Evolutionary conservation across 768 basidiomycete species (phyloP).

Genomic region (Tremella yokohamensis): DNA sequence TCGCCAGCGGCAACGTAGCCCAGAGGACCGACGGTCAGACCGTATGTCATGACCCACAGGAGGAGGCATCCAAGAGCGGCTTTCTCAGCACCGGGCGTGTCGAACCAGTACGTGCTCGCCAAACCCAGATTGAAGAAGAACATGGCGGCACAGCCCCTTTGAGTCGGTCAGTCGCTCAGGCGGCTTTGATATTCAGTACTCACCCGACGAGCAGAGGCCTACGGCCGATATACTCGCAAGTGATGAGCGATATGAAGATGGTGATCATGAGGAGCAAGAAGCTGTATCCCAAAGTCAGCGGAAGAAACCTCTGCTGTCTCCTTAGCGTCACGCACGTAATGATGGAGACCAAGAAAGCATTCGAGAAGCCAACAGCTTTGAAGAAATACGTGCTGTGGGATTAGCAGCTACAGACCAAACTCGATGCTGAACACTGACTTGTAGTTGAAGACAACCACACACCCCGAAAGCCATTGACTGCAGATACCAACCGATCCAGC

Average conservation of each 20-base stretch:
- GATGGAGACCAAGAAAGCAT: conserved; percentile 25
- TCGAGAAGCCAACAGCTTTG: conserved; percentile 13
- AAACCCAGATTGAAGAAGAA: conserved; percentile 21
- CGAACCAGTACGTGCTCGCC: conserved; percentile 14
- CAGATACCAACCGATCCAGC: conserved; percentile 24
- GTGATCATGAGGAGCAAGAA: conserved; percentile 20
- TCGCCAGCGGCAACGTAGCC: conserved; percentile 17
- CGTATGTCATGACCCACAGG: conserved; percentile 27
- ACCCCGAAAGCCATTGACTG: conserved; percentile 17
- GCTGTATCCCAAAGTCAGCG: no score
- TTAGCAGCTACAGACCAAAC: no score
- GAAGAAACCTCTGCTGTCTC: no score
- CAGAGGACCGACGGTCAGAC: conserved; percentile 8
- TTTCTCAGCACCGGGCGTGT: conserved; percentile 8
- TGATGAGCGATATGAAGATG: conserved; percentile 7
- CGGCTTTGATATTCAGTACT: no score
- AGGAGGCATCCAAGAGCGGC: conserved; percentile 18
- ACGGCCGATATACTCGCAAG: conserved; percentile 25
- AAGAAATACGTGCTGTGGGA: conserved; percentile 17
- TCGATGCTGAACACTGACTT: not conserved
- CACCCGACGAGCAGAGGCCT: conserved; percentile 17
- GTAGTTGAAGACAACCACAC: conserved; percentile 26
- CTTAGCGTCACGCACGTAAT: conserved; percentile 12
- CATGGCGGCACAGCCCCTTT: no score
- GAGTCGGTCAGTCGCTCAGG: no score